Percentiles rank a stretch among this genome's conserved stretches.
These are phyloP conservation scores for Mycogone perniciosa DNA, from an alignment of 2,329 filamentous ascomycete species.

Conservation along the genomic window DNA sequence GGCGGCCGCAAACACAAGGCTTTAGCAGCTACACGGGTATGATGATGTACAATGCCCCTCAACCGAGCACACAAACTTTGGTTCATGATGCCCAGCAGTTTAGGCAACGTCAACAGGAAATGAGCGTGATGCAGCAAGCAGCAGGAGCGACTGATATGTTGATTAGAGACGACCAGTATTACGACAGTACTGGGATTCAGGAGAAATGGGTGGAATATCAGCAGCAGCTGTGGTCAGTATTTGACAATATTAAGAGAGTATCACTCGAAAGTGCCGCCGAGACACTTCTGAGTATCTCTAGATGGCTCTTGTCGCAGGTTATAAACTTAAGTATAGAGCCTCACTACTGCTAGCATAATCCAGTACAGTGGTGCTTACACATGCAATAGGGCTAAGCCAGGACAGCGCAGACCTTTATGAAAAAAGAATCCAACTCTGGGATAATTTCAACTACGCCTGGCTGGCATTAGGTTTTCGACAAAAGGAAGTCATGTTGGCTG, in stretches of 20 bases:
- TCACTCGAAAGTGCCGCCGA: conserved; percentile 45
- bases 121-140: conserved; percentile 39
- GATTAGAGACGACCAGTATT: conserved; percentile 51
- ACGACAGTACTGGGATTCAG: conserved; percentile 51
- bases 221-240: conserved; percentile 57
- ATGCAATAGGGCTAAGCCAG: conserved; percentile 64
- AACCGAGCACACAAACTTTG: conserved; percentile 53
- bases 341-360: not conserved
- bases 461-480: conserved; percentile 76
- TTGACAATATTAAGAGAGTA: conserved; percentile 59
- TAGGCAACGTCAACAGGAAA: conserved; percentile 67
- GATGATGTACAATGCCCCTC: conserved; percentile 74
- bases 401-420: conserved; percentile 72
- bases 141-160: conserved; percentile 35
- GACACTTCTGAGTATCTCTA: conserved; percentile 46
- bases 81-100: conserved; percentile 76
- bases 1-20: conserved; percentile 47
- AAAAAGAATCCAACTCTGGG: conserved; percentile 80
- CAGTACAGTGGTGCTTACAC: conserved; percentile 14
- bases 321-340: conserved; percentile 46
- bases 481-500: conserved; percentile 63
- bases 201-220: conserved; percentile 64
- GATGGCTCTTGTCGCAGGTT: conserved; percentile 51
- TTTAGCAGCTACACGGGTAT: conserved; percentile 56
- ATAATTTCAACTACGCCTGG: conserved; percentile 92